Evolutionary conservation across 2,329 filamentous ascomycete genomes (phyloP).

Genomic region (Fusarium oligoseptatum): DNA sequence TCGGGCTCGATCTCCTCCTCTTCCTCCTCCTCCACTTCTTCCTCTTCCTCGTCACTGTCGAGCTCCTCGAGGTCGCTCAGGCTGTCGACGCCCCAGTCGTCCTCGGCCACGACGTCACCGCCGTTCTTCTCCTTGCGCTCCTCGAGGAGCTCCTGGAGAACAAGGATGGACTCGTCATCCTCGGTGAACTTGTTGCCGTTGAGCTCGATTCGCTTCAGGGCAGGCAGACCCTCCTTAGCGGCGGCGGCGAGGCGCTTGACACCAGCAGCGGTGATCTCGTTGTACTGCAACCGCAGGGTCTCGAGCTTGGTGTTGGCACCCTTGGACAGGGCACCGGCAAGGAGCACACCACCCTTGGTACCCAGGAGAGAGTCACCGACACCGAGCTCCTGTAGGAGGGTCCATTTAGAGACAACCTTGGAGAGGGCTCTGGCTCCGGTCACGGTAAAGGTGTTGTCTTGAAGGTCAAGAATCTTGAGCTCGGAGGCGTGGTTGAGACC

Average conservation of each 20-base stretch:
- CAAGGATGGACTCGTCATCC: conserved; percentile 79
- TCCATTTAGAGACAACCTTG: conserved; percentile 80
- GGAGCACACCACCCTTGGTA: conserved; percentile 78
- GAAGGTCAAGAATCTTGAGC: conserved; percentile 86
- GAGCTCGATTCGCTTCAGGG: conserved; percentile 87
- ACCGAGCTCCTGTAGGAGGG: conserved; percentile 82
- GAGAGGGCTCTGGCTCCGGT: conserved; percentile 84
- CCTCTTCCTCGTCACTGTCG: conserved; percentile 75
- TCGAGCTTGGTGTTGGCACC: conserved; percentile 85
- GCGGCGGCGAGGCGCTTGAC: conserved; percentile 79
- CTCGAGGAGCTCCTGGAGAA: conserved; percentile 78
- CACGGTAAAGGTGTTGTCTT: conserved; percentile 97
- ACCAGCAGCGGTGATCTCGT: conserved; percentile 87
- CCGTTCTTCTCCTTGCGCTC: conserved; percentile 81
- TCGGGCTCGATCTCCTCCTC: conserved; percentile 71
- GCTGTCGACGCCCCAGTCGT: conserved; percentile 87
- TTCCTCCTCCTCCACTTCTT: conserved; percentile 68
- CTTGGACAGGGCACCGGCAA: conserved; percentile 79
- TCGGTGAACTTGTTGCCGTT: conserved; percentile 97
- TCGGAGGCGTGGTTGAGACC: conserved; percentile 79
- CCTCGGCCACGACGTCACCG: conserved; percentile 77
- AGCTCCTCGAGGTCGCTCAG: conserved; percentile 88
- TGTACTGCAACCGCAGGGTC: conserved; percentile 88
- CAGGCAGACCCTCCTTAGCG: conserved; percentile 76
- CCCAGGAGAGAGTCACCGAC: conserved; percentile 90